phyloP scores from a whole-genome alignment of 2,329 filamentous ascomycete genomes.

The Nigrograna mackinnonii region DNA sequence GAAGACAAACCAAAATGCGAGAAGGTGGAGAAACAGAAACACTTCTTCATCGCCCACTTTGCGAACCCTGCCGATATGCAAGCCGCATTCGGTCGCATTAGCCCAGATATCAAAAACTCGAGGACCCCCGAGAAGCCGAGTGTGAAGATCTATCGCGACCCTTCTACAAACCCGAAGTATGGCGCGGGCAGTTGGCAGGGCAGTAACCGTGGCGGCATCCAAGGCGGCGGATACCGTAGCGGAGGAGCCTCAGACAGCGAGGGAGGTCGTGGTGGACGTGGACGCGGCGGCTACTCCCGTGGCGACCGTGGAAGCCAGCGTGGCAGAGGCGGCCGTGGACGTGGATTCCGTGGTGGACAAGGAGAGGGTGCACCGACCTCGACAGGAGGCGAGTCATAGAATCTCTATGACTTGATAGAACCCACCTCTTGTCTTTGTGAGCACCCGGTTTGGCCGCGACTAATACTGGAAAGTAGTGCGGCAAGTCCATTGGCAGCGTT shows the following conservation, averaged over 20 bases:
- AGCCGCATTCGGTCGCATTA: slow-evolving; percentile 73
- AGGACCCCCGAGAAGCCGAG: slow-evolving; percentile 79
- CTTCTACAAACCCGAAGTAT: slow-evolving; percentile 52
- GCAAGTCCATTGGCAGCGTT: neutral
- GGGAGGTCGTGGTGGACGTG: slow-evolving; percentile 63
- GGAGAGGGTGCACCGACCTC: slow-evolving; percentile 37
- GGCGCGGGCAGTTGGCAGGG: slow-evolving; percentile 65
- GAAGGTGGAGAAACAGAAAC: slow-evolving; percentile 69
- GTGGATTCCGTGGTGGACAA: slow-evolving; percentile 36
- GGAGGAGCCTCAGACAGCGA: slow-evolving; percentile 78
- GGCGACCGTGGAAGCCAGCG: slow-evolving; percentile 57
- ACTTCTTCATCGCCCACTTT: slow-evolving; percentile 87
- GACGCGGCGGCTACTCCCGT: slow-evolving; percentile 37
- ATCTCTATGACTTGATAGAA: too few species aligned
- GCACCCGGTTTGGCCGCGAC: slow-evolving; percentile 1
- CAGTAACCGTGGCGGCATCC: slow-evolving; percentile 65
- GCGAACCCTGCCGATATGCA: slow-evolving; percentile 79
- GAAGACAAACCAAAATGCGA: slow-evolving; percentile 82
- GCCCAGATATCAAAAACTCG: slow-evolving; percentile 75
- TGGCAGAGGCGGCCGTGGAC: slow-evolving; percentile 44
- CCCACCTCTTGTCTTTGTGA: slow-evolving; percentile 2
- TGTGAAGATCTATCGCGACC: slow-evolving; percentile 80
- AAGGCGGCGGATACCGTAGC: slow-evolving; percentile 80
- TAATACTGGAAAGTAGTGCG: neutral
- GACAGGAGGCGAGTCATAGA: slow-evolving; percentile 43